Evolutionary conservation across 495 filamentous ascomycete genomes (phyloP).

Genomic region (Penicillium pulvis): DNA sequence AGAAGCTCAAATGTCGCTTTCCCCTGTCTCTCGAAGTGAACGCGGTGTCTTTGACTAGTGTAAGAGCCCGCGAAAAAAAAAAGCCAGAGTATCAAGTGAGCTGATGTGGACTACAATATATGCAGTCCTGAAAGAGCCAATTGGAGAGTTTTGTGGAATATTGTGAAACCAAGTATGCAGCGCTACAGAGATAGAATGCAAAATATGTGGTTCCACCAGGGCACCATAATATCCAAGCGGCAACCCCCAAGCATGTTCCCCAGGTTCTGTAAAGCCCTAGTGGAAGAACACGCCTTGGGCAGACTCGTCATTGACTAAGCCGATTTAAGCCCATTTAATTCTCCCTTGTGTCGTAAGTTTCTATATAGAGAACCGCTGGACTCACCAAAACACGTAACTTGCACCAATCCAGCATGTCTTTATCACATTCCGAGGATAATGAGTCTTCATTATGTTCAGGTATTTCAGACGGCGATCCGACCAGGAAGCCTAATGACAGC

Average conservation of each 20-base stretch:
- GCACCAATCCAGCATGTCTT: neutral
- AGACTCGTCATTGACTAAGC: conserved; percentile 1
- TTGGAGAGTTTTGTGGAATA: neutral
- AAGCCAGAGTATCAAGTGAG: too few relatives aligned
- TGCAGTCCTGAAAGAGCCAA: neutral
- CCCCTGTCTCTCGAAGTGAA: neutral
- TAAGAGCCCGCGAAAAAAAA: too few relatives aligned
- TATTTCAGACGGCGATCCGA: neutral
- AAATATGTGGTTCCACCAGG: conserved; percentile 1
- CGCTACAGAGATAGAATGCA: neutral
- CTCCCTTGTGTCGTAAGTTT: neutral
- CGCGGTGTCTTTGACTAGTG: too few relatives aligned
- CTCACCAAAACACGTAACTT: neutral
- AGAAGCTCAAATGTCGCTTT: neutral
- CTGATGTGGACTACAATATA: neutral
- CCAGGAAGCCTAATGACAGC: neutral
- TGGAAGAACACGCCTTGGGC: neutral
- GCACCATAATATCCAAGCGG: neutral
- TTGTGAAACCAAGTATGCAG: neutral
- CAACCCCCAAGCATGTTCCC: neutral
- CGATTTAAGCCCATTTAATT: neutral
- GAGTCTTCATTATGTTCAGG: neutral
- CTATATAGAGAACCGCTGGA: neutral
- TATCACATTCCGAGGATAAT: neutral
- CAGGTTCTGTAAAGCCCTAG: too few relatives aligned